A percentile compares a stretch with the other conserved stretches of the same genome.
phyloP scores from a whole-genome alignment of 176 grass and related monocot species.

The barley (Hordeum vulgare) region DNA sequence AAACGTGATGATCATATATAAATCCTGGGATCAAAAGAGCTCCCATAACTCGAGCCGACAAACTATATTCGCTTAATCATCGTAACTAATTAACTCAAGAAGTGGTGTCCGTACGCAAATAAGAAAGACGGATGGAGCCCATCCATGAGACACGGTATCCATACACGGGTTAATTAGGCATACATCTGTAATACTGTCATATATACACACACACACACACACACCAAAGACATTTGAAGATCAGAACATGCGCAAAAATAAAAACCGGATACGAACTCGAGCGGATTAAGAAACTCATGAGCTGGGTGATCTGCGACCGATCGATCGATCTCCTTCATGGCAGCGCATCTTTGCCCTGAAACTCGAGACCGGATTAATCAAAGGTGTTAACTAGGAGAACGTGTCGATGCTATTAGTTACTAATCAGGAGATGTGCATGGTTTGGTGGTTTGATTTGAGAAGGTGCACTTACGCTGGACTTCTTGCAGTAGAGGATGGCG shows the following conservation, averaged over 20 bases:
- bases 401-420: neutral
- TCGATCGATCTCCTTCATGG: neutral
- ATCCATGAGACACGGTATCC: conserved; percentile 2
- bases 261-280: neutral
- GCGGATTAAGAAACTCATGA: neutral
- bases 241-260: neutral
- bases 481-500: conserved; percentile 98
- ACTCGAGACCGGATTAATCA: neutral
- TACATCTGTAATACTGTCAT: neutral
- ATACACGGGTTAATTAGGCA: neutral
- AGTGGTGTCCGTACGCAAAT: neutral
- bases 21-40: neutral
- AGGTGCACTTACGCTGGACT: conserved; percentile 50
- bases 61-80: neutral
- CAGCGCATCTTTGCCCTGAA: conserved; percentile 50
- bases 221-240: neutral
- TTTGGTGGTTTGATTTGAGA: neutral
- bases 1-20: neutral
- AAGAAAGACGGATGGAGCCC: neutral
- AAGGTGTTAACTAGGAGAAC: neutral
- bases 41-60: neutral
- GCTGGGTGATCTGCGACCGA: neutral
- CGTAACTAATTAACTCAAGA: neutral
- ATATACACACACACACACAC: neutral
- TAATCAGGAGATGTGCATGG: neutral